phyloP scores from a whole-genome alignment of 1,284 basidiomycete genomes.

The Fomitopsis schrenkii region DNA sequence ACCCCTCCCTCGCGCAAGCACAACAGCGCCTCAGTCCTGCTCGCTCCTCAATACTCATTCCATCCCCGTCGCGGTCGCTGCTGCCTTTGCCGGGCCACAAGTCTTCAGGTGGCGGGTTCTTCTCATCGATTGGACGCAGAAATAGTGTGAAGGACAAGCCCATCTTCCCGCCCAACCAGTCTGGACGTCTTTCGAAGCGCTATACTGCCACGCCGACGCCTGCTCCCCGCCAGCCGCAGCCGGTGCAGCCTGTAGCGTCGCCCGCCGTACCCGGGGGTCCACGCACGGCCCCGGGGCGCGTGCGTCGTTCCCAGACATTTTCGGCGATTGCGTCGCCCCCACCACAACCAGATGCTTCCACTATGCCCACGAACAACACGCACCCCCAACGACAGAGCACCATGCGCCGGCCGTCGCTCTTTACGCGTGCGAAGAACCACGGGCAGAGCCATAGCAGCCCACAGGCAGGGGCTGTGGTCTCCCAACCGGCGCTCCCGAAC shows the following conservation, averaged over 20 bases:
- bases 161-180: conserved; percentile 19
- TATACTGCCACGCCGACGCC: conserved; percentile 30
- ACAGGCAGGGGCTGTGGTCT: neutral
- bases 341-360: conserved; percentile 2
- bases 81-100: conserved; percentile 27
- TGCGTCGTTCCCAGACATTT: conserved; percentile 64
- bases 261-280: conserved; percentile 73
- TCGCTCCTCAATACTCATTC: conserved; percentile 24
- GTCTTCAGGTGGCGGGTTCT: conserved; percentile 54
- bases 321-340: conserved; percentile 39
- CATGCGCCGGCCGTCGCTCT: conserved; percentile 51
- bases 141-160: conserved; percentile 47
- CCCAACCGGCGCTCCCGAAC: conserved; percentile 6
- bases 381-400: conserved; percentile 36
- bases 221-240: conserved; percentile 23
- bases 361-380: conserved; percentile 8
- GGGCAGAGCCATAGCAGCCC: conserved; percentile 9
- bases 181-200: conserved; percentile 38
- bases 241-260: conserved; percentile 33
- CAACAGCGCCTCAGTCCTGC: conserved; percentile 18
- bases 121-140: conserved; percentile 71
- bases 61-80: conserved; percentile 30
- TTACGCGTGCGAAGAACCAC: conserved; percentile 24
- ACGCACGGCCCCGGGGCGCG: conserved; percentile 60
- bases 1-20: conserved; percentile 52